Conservation (phyloP, 1,284 basidiomycete genomes). For the Wallemia ichthyophaga region DNA sequence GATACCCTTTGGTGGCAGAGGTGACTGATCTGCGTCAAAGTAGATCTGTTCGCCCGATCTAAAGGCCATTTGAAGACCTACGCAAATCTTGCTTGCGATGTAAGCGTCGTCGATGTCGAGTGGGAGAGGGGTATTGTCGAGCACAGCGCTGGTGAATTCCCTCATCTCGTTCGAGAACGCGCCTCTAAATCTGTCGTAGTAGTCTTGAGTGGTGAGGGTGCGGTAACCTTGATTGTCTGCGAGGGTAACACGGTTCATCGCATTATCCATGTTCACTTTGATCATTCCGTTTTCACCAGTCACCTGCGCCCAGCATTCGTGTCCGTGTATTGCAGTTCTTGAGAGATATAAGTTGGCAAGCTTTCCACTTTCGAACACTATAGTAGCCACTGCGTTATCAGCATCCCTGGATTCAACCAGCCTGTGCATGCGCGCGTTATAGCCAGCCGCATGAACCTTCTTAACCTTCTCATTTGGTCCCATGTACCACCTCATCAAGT, state of each 20-base stretch:
- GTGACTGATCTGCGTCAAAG: background rate
- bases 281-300: slow-evolving; percentile 10
- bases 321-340: slow-evolving; percentile 9
- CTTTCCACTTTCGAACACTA: slow-evolving; percentile 9
- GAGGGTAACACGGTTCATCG: slow-evolving; percentile 9
- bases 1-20: too few species aligned
- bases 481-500: slow-evolving; percentile 9
- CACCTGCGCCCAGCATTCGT: slow-evolving; percentile 10
- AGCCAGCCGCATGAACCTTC: slow-evolving; percentile 9
- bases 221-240: slow-evolving; percentile 10
- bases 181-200: slow-evolving; percentile 8
- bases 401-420: slow-evolving; percentile 9
- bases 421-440: slow-evolving; percentile 9
- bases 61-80: background rate
- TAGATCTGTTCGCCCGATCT: background rate
- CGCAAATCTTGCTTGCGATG: background rate
- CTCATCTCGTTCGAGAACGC: slow-evolving; percentile 11
- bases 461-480: slow-evolving; percentile 8
- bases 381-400: slow-evolving; percentile 10
- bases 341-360: slow-evolving; percentile 8
- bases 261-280: slow-evolving; percentile 9
- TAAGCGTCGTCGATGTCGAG: background rate
- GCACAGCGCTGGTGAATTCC: slow-evolving; percentile 4
- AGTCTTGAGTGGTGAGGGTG: slow-evolving; percentile 5
- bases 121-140: slow-evolving; percentile 6